Evolutionary conservation across 805 yeast species (phyloP), one percentile per base, ranked within the genome.

Genomic region (Suhomyces prunicola): DNA sequence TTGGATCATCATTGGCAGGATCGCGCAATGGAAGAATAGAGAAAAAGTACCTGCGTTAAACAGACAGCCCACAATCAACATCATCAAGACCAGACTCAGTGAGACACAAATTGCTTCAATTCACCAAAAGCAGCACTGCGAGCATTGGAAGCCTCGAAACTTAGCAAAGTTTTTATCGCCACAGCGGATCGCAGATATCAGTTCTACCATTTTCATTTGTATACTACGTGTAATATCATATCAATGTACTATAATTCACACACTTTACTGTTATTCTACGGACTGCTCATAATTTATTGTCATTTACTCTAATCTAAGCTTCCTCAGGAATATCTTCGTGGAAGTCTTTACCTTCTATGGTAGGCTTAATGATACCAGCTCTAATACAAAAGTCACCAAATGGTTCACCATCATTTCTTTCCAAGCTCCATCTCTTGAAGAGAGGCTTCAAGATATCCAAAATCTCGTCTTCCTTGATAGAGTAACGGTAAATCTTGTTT

Each of bases 321-420:
- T 86, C 92, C 67, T 87, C 96, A 33, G 93, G 87, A 57, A 93
- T 83, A 65, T 89, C 94, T 56, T 93, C 97, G 79, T 96, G 96
- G 90, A 94, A 92, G 69, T 83, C 86, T 69, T 87, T 89, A 57
- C 98, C 98, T 70, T 90, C 96, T 45, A 83, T 73, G 27, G 97
- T 92, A 57, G 92, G 94, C 64, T 85, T 86, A 66, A 93, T 90
- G 54, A 90, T 82, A n/a, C 96, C 97, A 47, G 77, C 80, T 74
- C 98, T 85, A 58, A 93, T 81, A 58, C 88, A 82, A 78, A 88
- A 93, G 69, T 93, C 98, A 66, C 98, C 98, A 64, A 93, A 93
- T 51, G 90, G 97, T 71, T 93, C 98, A 53, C 90, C 93, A 8
- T 91, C 96, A 44, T 80, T 69, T 74, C 98, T 85, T 72, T 93